These are phyloP conservation scores for Theobroma cacao DNA, from an alignment of 345 rosid genomes.

Conservation along the genomic window DNA sequence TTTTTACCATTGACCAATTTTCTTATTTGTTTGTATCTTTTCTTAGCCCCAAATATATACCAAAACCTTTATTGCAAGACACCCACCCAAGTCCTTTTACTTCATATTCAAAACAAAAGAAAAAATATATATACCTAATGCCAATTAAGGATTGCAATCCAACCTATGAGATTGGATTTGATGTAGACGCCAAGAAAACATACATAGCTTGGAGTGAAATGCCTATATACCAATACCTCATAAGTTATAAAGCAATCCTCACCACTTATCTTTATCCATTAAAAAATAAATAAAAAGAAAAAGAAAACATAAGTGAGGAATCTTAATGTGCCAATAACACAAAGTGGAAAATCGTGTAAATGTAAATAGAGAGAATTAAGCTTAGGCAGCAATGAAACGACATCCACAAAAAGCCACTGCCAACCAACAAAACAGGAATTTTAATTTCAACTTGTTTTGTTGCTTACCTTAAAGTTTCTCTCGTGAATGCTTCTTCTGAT, in stretches of 20 bases:
- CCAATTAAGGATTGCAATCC: too few species aligned
- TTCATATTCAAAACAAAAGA: too few species aligned
- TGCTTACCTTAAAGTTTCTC: not conserved
- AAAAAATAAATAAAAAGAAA: too few species aligned
- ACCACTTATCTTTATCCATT: not conserved
- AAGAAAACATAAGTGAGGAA: not conserved
- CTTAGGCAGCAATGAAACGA: not conserved
- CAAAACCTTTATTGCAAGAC: too few species aligned
- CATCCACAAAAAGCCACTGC: not conserved
- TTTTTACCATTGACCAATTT: too few species aligned
- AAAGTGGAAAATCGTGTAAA: not conserved
- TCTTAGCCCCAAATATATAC: too few species aligned
- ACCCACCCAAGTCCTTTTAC: too few species aligned
- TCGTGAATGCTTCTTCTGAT: not conserved
- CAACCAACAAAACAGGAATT: not conserved
- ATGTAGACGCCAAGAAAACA: not conserved
- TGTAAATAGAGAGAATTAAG: not conserved
- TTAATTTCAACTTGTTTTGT: not conserved
- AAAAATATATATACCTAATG: too few species aligned
- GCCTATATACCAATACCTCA: not conserved
- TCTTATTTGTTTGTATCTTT: too few species aligned
- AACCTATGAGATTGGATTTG: too few species aligned
- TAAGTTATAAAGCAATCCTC: not conserved
- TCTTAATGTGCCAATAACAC: not conserved
- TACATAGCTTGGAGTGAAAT: not conserved